Percentiles rank a stretch among this genome's conserved stretches.
Evolutionary conservation across 2,329 filamentous ascomycete genomes (phyloP).

Genomic region (Trichoderma simmonsii): DNA sequence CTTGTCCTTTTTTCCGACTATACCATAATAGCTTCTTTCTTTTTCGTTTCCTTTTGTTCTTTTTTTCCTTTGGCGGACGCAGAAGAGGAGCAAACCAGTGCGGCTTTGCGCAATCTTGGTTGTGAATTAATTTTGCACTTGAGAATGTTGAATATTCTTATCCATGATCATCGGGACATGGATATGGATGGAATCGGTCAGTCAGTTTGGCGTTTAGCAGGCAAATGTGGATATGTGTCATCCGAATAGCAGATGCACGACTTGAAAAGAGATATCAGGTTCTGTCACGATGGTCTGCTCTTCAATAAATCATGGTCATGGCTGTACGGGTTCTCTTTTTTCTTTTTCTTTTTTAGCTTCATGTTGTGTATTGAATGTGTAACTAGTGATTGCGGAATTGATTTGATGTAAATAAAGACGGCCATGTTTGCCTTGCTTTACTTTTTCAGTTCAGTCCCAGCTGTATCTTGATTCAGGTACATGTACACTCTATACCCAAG

Average conservation of each 20-base stretch:
- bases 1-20: constrained; percentile 3
- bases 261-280: constrained; percentile 17
- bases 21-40: constrained; percentile 17
- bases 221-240: constrained; percentile 18
- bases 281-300: constrained; percentile 16
- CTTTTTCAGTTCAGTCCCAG: background rate
- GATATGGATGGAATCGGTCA: constrained; percentile 16
- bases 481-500: background rate
- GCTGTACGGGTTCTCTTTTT: background rate
- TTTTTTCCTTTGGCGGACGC: background rate
- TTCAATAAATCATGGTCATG: constrained; percentile 17
- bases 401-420: background rate
- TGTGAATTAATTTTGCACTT: constrained; percentile 14
- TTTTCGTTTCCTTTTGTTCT: background rate
- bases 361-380: constrained; percentile 15
- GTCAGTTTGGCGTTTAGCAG: constrained; percentile 16
- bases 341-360: background rate
- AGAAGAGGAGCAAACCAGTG: constrained; percentile 2
- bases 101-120: background rate
- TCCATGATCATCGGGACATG: constrained; percentile 13
- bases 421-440: background rate
- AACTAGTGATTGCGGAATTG: constrained; percentile 5
- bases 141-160: constrained; percentile 18
- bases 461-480: background rate
- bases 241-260: constrained; percentile 17